Evolutionary conservation across 495 filamentous ascomycete genomes (phyloP), one percentile per base, ranked within the genome.

Genomic region (Haplographium delicatum): DNA sequence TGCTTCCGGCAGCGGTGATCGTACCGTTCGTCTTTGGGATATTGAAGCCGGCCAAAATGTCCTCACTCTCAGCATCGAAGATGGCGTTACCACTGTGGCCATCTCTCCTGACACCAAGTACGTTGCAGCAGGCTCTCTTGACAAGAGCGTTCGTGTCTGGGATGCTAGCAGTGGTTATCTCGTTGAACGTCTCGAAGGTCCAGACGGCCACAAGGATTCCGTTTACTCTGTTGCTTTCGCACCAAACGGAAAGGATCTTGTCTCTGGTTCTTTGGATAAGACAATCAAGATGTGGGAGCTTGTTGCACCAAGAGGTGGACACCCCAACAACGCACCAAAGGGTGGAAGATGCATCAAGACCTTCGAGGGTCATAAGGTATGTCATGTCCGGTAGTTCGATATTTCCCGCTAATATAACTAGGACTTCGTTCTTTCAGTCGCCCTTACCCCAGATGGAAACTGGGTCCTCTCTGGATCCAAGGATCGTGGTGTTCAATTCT

Each of bases 241-340:
- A 23, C 89, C 89, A 22, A 90, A 89, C 55, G 88, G 88, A 42
- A 84, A 85, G 49, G 87, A 91, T 57, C 80, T 95, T 43, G 88
- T 95, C 62, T 89, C 85, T 62, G 89, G 89, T 49, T 89, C 85
- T 78, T 71, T 95, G 55, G 89, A 95, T 65, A 91, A 91, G 76
- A 93, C 89, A 2, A 95, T 95, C 72, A 95, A 95, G 75, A 86
- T 93, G 76, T 95, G 89, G 89, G 89, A 95, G 67, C 74, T 95
- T 33, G 78, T 75, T 23, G 78, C 84, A 24, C 79, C 86, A 40
- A 76, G 86, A 50, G 80, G 80, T 40, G 66, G 75, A 53, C 73
- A 82, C 46, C 71, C 76, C 33, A 79, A 78, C 60, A 73, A 73
- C 37, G 77, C 77, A 39, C 71, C 80, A 31, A 88, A 86, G 74